Evolutionary conservation across 768 basidiomycete genomes (phyloP).

Genomic region (Macrocybe gigantea): DNA sequence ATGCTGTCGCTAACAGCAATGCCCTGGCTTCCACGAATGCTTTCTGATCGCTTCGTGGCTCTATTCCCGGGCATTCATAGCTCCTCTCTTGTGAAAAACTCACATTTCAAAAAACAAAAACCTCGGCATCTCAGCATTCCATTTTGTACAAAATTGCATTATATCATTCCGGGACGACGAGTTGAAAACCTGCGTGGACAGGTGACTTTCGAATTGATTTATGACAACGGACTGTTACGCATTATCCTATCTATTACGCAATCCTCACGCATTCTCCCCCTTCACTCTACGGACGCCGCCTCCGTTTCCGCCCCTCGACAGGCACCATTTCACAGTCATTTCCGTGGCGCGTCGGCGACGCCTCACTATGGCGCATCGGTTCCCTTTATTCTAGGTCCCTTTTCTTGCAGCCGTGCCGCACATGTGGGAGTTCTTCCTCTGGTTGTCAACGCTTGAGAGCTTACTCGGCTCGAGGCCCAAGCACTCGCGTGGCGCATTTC

Average conservation of each 20-base stretch:
- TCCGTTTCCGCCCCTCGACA: conserved; percentile 16
- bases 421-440: conserved; percentile 32
- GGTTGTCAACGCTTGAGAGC: too few relatives aligned
- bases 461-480: too few relatives aligned
- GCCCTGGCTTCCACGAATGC: conserved; percentile 22
- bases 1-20: conserved; percentile 46
- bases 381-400: conserved; percentile 21
- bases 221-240: conserved; percentile 42
- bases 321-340: conserved; percentile 29
- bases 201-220: conserved; percentile 46
- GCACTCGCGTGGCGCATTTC: too few relatives aligned
- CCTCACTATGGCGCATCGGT: conserved; percentile 4
- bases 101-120: neutral
- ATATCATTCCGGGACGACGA: conserved; percentile 13
- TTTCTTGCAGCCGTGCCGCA: conserved; percentile 53
- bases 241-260: conserved; percentile 41
- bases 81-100: conserved; percentile 6
- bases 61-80: neutral
- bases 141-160: conserved; percentile 7
- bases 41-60: conserved; percentile 11
- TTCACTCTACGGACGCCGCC: conserved; percentile 21
- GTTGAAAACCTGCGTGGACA: conserved; percentile 53
- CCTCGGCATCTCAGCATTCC: conserved; percentile 19
- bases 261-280: conserved; percentile 26
- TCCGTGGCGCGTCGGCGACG: conserved; percentile 22